Conservation (phyloP, 768 basidiomycete species). For the Termitomyces sp. region DNA sequence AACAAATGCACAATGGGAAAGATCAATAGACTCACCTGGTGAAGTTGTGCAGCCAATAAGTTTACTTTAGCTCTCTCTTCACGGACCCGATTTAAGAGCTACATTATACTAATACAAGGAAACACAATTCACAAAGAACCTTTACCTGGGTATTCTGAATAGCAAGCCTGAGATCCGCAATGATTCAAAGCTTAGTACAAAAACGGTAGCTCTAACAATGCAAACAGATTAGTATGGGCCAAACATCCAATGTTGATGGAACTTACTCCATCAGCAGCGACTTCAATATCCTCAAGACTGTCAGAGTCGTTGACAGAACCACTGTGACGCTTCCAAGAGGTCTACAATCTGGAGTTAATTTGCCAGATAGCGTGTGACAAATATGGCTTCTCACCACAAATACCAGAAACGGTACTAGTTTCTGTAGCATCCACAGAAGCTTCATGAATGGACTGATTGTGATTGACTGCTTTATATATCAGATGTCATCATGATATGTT, state of each 20-base stretch:
- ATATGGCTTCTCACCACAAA: too few species aligned
- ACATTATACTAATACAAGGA: background rate
- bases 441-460: too few species aligned
- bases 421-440: too few species aligned
- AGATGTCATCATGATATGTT: too few species aligned
- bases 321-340: background rate
- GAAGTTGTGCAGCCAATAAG: background rate
- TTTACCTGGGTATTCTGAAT: background rate
- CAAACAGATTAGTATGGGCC: background rate
- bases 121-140: background rate
- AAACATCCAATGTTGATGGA: background rate
- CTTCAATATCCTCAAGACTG: background rate
- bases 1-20: background rate
- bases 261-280: background rate
- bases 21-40: background rate
- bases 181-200: background rate
- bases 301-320: background rate
- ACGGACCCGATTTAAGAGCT: background rate
- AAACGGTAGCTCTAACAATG: background rate
- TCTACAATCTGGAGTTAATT: background rate
- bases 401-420: too few species aligned
- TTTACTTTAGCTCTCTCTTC: background rate
- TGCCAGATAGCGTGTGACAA: background rate
- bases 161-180: background rate
- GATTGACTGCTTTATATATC: too few species aligned